Conservation (phyloP, 2,329 filamentous ascomycete genomes). For the Stagonosporopsis chrysanthemi region DNA sequence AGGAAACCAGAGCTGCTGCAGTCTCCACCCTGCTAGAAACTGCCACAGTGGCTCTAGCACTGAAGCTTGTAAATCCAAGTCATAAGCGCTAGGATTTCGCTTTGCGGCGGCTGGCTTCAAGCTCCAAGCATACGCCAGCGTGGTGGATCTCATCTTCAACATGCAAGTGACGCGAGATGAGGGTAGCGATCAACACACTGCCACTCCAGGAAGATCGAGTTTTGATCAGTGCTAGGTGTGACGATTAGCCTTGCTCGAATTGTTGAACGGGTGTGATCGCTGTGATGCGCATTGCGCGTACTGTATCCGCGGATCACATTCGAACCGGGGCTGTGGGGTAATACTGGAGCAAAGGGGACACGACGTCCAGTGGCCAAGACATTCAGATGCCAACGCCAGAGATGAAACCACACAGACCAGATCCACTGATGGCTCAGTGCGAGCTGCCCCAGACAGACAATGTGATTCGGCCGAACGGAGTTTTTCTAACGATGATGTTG, state of each 20-base stretch:
- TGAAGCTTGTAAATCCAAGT: background rate
- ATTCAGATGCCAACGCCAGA: background rate
- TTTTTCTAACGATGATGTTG: background rate
- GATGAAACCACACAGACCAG: background rate
- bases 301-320: conserved; percentile 7
- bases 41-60: background rate
- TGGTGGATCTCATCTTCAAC: conserved; percentile 2
- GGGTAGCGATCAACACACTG: conserved; percentile 2
- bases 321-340: conserved; percentile 14
- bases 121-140: background rate
- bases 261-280: conserved; percentile 1
- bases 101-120: conserved; percentile 8
- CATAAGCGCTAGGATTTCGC: background rate
- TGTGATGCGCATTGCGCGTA: conserved; percentile 16
- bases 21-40: background rate
- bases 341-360: conserved; percentile 10
- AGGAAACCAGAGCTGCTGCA: background rate
- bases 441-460: background rate
- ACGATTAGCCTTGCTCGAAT: conserved; percentile 12
- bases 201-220: background rate
- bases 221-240: conserved; percentile 3
- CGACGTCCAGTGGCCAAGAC: conserved; percentile 2
- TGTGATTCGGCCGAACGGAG: conserved; percentile 3
- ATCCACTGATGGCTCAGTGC: background rate
- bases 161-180: conserved; percentile 10